Evolutionary conservation across 2,329 filamentous ascomycete genomes (phyloP), one percentile per base, ranked within the genome.

Genomic region (Sporothrix dimorphospora): DNA sequence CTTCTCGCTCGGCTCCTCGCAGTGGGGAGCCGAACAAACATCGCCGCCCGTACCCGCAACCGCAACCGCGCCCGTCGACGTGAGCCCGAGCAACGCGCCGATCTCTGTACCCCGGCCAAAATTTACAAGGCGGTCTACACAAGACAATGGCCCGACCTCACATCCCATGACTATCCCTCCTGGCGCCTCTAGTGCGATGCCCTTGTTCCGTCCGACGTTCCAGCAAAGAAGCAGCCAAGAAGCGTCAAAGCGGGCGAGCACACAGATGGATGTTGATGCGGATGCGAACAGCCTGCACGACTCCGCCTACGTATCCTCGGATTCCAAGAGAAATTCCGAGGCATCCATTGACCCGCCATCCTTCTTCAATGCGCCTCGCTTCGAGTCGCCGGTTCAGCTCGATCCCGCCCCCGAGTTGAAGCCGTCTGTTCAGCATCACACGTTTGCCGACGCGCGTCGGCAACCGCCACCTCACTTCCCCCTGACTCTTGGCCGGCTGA

Each of bases 251-350:
- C 61, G 61, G 16, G 42, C 51, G 30, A n/a, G 75, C 73, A 68
- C 72, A 70, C 59, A 78, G 38, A 84, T 83, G 80, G 85, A 87
- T 67, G 75, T 83, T 24, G 85, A 86, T 63, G 78, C 80, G 12
- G 83, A 86, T 49, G 81, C 80, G 11, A 82, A 84, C 59, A 83
- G 80, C 73, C 74, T 83, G 11, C 83, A 84, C 72, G 86, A 88
- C 74, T 88, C 87, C 8, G 85, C 86, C 59, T 87, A 88, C 76
- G 83, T 85, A 27, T 88, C 87, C 7, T 82, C 82, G 1, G 85
- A 88, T 30, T 87, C 85, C 27, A 87, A 88, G 77, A 82, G 85
- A 65, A 87, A 83, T 73, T 87, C 85, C 0, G 82, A 85, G 75
- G 80, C 82, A 4, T 86, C 85, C 5, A 71, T 86, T 40, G 80